Evolutionary conservation across 1,284 basidiomycete genomes (phyloP).

Genomic region (Thecaphora thlaspeos): DNA sequence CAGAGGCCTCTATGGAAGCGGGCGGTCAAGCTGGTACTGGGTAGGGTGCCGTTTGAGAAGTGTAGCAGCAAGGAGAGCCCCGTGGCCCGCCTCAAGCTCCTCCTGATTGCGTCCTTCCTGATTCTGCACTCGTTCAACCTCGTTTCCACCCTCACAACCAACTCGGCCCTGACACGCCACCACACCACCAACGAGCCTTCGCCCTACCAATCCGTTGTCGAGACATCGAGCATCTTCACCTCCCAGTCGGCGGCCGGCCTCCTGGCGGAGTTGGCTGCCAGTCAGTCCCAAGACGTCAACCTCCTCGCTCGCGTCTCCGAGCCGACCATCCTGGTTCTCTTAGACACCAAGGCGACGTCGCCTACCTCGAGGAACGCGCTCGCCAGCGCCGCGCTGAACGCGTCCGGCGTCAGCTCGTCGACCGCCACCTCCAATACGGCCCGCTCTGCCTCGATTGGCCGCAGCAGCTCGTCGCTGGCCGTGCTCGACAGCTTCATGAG

Average conservation of each 20-base stretch:
- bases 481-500: constrained; percentile 83
- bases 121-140: constrained; percentile 69
- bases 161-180: constrained; percentile 67
- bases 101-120: constrained; percentile 66
- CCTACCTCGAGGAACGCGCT: constrained; percentile 28
- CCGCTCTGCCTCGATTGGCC: constrained; percentile 16
- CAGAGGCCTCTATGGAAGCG: constrained; percentile 40
- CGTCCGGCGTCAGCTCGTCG: constrained; percentile 33
- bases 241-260: constrained; percentile 41
- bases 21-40: constrained; percentile 37
- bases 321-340: constrained; percentile 68
- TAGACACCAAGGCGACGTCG: constrained; percentile 60
- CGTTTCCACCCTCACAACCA: constrained; percentile 82
- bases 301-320: constrained; percentile 53
- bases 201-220: constrained; percentile 44
- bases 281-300: constrained; percentile 31
- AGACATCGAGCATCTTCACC: constrained; percentile 32
- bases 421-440: constrained; percentile 12
- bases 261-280: constrained; percentile 37
- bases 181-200: constrained; percentile 54
- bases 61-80: constrained; percentile 68
- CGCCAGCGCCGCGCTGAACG: constrained; percentile 45
- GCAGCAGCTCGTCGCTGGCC: constrained; percentile 28
- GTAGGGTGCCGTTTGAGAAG: constrained; percentile 64
- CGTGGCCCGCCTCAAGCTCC: constrained; percentile 82